Conservation (phyloP, 768 basidiomycete genomes). For the Pulveroboletus frians region DNA sequence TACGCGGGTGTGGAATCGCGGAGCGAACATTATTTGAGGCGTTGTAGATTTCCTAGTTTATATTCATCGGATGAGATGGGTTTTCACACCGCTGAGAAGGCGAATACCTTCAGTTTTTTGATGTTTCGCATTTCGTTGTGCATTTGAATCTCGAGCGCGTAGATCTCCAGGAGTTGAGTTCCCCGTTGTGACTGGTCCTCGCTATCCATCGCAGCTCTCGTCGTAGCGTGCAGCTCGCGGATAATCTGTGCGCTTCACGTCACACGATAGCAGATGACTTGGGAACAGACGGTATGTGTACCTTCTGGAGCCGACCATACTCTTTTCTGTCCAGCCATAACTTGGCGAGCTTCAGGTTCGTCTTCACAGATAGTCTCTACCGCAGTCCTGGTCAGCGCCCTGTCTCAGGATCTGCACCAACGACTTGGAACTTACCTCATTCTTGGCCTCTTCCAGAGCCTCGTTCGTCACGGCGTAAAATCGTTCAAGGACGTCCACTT, state of each 20-base stretch:
- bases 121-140: constrained; percentile 94
- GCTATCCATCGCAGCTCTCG: constrained; percentile 53
- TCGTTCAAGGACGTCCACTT: constrained; percentile 83
- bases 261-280: not conserved
- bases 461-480: constrained; percentile 94
- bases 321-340: constrained; percentile 96
- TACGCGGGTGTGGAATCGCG: constrained; percentile 95
- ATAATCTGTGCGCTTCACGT: constrained; percentile 48
- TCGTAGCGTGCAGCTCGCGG: constrained; percentile 67
- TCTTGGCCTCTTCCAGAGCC: constrained; percentile 89
- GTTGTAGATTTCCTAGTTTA: constrained; percentile 89
- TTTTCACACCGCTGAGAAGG: not conserved
- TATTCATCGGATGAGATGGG: not conserved
- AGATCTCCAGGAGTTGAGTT: constrained; percentile 92
- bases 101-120: constrained; percentile 84
- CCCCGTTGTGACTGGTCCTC: constrained; percentile 90
- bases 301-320: constrained; percentile 77
- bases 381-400: constrained; percentile 1
- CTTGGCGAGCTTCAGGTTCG: constrained; percentile 94
- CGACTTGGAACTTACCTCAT: constrained; percentile 60
- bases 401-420: not conserved
- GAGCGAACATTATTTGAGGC: constrained; percentile 89
- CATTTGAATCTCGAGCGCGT: constrained; percentile 99
- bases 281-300: constrained; percentile 26
- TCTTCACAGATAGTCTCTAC: constrained; percentile 90